Percentiles rank a stretch among this genome's conserved stretches.
Conservation (phyloP, 2,329 filamentous ascomycete species). For the Colletotrichum camelliae region DNA sequence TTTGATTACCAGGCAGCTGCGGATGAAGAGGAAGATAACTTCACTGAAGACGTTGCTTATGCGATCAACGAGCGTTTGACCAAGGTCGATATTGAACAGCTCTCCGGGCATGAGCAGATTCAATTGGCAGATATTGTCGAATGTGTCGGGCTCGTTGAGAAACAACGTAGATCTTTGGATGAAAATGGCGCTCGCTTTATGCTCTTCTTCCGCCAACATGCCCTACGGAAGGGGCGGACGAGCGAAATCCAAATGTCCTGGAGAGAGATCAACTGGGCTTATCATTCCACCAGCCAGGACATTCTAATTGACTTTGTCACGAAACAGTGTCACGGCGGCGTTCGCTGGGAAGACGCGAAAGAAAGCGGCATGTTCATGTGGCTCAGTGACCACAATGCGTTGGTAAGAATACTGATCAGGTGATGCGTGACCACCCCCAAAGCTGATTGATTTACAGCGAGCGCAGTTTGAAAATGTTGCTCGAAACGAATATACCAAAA, state of each 20-base stretch:
- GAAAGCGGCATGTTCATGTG: constrained; percentile 95
- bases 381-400: constrained; percentile 77
- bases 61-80: constrained; percentile 80
- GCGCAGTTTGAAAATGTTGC: constrained; percentile 89
- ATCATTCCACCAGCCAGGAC: constrained; percentile 85
- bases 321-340: constrained; percentile 76
- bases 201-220: constrained; percentile 84
- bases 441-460: constrained; percentile 49
- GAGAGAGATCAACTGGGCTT: constrained; percentile 87
- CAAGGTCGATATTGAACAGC: constrained; percentile 74
- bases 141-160: constrained; percentile 83
- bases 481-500: constrained; percentile 89
- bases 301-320: constrained; percentile 85
- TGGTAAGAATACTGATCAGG: constrained; percentile 60
- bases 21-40: constrained; percentile 63
- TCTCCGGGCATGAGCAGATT: constrained; percentile 87
- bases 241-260: constrained; percentile 72
- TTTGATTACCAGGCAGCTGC: constrained; percentile 35
- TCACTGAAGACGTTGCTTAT: constrained; percentile 74
- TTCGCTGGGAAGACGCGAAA: constrained; percentile 85
- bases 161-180: constrained; percentile 87
- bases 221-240: constrained; percentile 69
- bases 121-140: constrained; percentile 84
- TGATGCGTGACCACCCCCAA: background rate
- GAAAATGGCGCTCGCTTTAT: constrained; percentile 88